These are phyloP conservation scores for Quercus aquifolioides DNA, from an alignment of 306 rosid species.

Conservation along the genomic window DNA sequence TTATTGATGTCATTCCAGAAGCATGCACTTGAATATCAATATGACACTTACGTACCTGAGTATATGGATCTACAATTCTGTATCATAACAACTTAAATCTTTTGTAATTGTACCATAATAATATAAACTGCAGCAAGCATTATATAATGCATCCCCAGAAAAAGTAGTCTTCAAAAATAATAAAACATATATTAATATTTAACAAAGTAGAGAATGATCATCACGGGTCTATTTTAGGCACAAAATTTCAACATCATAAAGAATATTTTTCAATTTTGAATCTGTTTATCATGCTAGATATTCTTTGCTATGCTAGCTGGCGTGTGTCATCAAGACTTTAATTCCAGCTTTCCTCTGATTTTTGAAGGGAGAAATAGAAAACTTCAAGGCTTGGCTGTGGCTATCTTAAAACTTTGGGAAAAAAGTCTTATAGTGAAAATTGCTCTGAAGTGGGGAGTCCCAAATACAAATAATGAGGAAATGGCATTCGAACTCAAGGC, in stretches of 20 bases:
- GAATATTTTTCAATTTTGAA: background rate
- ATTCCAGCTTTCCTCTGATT: slow-evolving; percentile 11
- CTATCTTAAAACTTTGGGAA: slow-evolving; percentile 83
- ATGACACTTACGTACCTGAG: background rate
- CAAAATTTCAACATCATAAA: background rate
- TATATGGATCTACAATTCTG: background rate
- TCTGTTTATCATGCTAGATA: background rate
- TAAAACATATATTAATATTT: background rate
- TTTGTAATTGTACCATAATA: background rate
- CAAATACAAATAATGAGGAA: slow-evolving; percentile 62
- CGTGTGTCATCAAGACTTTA: slow-evolving; percentile 16
- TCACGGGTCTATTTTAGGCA: background rate
- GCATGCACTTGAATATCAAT: background rate
- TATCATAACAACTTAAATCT: background rate
- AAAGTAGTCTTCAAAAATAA: background rate
- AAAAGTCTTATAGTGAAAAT: slow-evolving; percentile 74
- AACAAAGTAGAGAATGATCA: background rate
- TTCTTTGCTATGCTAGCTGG: background rate
- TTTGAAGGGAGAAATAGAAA: slow-evolving; percentile 73
- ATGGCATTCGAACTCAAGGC: slow-evolving; percentile 85
- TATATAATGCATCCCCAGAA: background rate
- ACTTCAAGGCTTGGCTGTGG: slow-evolving; percentile 82
- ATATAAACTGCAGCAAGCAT: background rate
- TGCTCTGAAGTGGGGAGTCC: slow-evolving; percentile 73
- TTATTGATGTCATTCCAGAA: background rate